Evolutionary conservation across 2,329 filamentous ascomycete genomes (phyloP).

Genomic region (Davidsoniella virescens): DNA sequence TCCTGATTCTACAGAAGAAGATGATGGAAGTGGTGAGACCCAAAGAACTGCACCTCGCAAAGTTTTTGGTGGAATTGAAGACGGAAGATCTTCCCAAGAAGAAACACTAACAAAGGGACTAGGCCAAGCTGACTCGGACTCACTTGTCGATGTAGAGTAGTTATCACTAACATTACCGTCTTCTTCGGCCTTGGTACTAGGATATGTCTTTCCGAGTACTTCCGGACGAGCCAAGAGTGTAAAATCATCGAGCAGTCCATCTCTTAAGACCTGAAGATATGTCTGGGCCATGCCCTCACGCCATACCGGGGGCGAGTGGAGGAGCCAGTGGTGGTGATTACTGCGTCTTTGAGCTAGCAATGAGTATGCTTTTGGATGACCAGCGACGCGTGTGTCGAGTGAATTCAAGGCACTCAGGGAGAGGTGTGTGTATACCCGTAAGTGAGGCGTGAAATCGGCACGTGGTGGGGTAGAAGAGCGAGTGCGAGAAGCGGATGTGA

Average conservation of each 20-base stretch:
- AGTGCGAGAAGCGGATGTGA: background rate
- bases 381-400: slow-evolving; percentile 1
- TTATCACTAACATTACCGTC: slow-evolving; percentile 18
- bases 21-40: slow-evolving; percentile 14
- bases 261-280: slow-evolving; percentile 34
- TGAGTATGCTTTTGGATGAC: background rate
- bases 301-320: slow-evolving; percentile 22
- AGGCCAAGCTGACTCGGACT: background rate
- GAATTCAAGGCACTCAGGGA: background rate
- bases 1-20: too few species aligned
- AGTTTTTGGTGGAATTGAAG: slow-evolving; percentile 24
- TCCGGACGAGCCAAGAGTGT: slow-evolving; percentile 16
- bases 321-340: slow-evolving; percentile 6
- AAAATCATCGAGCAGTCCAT: slow-evolving; percentile 29
- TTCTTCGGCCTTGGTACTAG: slow-evolving; percentile 17
- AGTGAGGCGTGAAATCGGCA: background rate
- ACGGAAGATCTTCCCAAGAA: slow-evolving; percentile 27
- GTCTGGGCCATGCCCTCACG: slow-evolving; percentile 39
- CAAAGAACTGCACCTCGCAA: slow-evolving; percentile 32
- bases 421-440: slow-evolving; percentile 9
- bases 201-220: slow-evolving; percentile 7
- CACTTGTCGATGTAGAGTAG: background rate
- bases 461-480: background rate
- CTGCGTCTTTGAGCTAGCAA: slow-evolving; percentile 4
- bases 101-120: slow-evolving; percentile 18